Evolutionary conservation across 441 rosid species (phyloP).

Genomic region (Bruguiera hainesii): DNA sequence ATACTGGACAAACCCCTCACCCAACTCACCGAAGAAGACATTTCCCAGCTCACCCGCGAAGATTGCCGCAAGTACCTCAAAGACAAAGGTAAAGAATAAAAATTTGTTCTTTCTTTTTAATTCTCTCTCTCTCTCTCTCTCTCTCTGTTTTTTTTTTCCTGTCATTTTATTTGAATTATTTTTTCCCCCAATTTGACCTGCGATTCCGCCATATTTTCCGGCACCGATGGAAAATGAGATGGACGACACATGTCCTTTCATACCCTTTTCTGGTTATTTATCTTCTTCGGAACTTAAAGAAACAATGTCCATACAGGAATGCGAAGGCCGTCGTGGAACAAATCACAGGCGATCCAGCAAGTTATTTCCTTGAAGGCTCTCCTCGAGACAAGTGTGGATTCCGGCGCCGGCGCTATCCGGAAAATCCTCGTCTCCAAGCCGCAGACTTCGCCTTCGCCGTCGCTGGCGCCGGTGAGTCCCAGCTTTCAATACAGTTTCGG

Average conservation of each 20-base stretch:
- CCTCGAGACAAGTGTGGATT: constrained; percentile 63
- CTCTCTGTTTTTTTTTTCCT: neutral
- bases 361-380: constrained; percentile 88
- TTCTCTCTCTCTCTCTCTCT: neutral
- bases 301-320: constrained; percentile 56
- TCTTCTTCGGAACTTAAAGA: no score
- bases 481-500: neutral
- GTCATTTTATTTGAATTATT: neutral
- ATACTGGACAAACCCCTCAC: constrained; percentile 62
- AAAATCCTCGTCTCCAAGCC: constrained; percentile 47
- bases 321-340: constrained; percentile 99
- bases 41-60: constrained; percentile 86
- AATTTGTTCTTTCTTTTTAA: neutral
- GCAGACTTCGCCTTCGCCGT: no score
- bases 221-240: constrained; percentile 27
- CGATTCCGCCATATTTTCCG: constrained; percentile 26
- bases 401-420: constrained; percentile 65
- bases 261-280: neutral
- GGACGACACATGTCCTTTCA: constrained; percentile 46
- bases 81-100: constrained; percentile 50
- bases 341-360: constrained; percentile 99
- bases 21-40: constrained; percentile 84
- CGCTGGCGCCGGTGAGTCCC: constrained; percentile 38
- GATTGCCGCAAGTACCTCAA: constrained; percentile 86
- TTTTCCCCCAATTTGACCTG: constrained; percentile 3